Evolutionary conservation across 2,329 filamentous ascomycete genomes (phyloP), one percentile per base, ranked within the genome.

Genomic region (Furcasterigmium sp.): DNA sequence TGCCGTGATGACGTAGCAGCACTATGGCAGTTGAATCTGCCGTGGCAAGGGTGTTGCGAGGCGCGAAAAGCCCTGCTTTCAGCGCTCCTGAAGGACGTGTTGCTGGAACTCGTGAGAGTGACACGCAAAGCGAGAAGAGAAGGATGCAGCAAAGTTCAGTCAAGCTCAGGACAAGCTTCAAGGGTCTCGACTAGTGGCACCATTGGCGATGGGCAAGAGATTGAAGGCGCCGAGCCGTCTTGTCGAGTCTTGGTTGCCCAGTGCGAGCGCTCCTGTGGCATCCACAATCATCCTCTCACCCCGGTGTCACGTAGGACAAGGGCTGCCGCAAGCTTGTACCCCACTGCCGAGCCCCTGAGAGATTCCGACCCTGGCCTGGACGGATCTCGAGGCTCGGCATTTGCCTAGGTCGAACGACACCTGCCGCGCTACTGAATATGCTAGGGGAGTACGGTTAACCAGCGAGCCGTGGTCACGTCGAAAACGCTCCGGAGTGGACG

Each of bases 121-220:
- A 34, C 14, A 15, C n/a, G 15, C 14, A 26, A 14, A n/a, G n/a
- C n/a, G n/a, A n/a, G n/a, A n/a, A n/a, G n/a, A n/a, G n/a, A 20
- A 37, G 29, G 21, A 4, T 21, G 3, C 13, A 20, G 28, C n/a
- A 25, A 40, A 40, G 5, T 18, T 5, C 13, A 20, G 20, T 20
- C 38, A 40, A 40, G 47, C 47, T 50, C 45, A 48, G n/a, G 7
- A 28, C 43, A 50, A 50, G 47, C 39, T 48, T 43, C 21, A 15
- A n/a, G 41, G 38, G 41, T 39, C 26, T n/a, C 14, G 25, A 26
- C 4, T 29, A 19, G 30, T 35, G 37, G 39, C 40, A 37, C 29
- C 26, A 39, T 43, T 41, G 42, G 47, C 45, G 37, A 34, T 37
- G 37, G 37, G 15, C 37, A 11, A 43, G 25, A 28, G 17, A 42